These are phyloP conservation scores for Cairneyella variabilis DNA, from an alignment of 495 filamentous ascomycete species.

Conservation along the genomic window DNA sequence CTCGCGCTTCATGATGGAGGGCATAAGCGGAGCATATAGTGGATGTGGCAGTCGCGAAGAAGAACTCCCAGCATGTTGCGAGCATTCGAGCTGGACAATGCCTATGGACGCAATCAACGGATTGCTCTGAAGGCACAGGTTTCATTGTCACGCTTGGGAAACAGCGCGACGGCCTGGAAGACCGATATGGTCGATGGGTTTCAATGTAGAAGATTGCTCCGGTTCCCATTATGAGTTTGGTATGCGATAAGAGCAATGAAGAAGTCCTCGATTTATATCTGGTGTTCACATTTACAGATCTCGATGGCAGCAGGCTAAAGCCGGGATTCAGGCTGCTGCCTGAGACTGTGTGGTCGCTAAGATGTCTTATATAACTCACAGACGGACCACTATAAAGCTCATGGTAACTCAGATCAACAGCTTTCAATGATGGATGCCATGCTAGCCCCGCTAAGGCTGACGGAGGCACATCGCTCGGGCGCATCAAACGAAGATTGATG, in stretches of 20 bases:
- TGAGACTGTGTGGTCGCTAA: too few species aligned
- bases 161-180: constrained; percentile 3
- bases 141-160: not conserved
- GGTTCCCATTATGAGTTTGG: not conserved
- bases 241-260: not conserved
- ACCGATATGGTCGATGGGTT: not conserved
- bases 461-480: too few species aligned
- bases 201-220: not conserved
- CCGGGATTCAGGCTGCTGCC: too few species aligned
- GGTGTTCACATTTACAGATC: not conserved
- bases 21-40: constrained; percentile 14
- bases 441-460: too few species aligned
- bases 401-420: too few species aligned
- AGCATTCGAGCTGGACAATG: constrained; percentile 10
- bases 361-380: too few species aligned
- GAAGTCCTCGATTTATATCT: not conserved
- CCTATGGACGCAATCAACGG: constrained; percentile 1
- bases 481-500: too few species aligned
- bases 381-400: too few species aligned
- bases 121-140: not conserved
- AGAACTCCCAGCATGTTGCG: constrained; percentile 19
- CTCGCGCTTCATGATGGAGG: constrained; percentile 12
- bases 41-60: constrained; percentile 9
- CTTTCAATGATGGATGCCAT: too few species aligned
- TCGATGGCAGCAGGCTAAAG: too few species aligned